These are phyloP conservation scores for Aspergillus arachidicola DNA, from an alignment of 2,329 filamentous ascomycete genomes.

Conservation along the genomic window DNA sequence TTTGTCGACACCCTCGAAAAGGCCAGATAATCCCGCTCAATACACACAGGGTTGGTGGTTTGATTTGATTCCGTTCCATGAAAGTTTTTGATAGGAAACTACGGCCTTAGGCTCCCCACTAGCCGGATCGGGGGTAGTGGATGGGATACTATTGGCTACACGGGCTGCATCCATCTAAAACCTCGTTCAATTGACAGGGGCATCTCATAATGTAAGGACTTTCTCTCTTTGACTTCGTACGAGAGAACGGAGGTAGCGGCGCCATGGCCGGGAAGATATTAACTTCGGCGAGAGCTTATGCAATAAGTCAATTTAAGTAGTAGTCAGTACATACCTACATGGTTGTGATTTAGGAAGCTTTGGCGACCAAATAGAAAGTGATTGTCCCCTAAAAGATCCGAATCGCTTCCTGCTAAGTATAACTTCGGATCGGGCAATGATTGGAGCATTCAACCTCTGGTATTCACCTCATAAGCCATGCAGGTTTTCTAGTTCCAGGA, in stretches of 20 bases:
- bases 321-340: background rate
- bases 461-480: background rate
- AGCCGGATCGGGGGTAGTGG: background rate
- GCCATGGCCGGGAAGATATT: background rate
- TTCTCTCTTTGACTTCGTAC: background rate
- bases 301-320: background rate
- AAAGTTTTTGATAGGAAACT: constrained; percentile 4
- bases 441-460: background rate
- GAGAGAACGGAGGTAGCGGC: background rate
- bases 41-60: background rate
- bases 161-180: background rate
- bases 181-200: background rate
- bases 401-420: background rate
- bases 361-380: background rate
- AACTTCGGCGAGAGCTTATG: background rate
- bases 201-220: background rate
- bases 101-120: background rate
- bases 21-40: background rate
- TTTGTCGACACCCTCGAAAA: background rate
- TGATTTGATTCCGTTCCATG: background rate
- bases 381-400: constrained; percentile 7
- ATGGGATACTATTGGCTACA: background rate
- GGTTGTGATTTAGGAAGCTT: background rate
- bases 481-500: background rate
- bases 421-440: background rate